Evolutionary conservation across 208 protist genomes (phyloP).

Genomic region (Acanthamoeba rhysodes): DNA sequence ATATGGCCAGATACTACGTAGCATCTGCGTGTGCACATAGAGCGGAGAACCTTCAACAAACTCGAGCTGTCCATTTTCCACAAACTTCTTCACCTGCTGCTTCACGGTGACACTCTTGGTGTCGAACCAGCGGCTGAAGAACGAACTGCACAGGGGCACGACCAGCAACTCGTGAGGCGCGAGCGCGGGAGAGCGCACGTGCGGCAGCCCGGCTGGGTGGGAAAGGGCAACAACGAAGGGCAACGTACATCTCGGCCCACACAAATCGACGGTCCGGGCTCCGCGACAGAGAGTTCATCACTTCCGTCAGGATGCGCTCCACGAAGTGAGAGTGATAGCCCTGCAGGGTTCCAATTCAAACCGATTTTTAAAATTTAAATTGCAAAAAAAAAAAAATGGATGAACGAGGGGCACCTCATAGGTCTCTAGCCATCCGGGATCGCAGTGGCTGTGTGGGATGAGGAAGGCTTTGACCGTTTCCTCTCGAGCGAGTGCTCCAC

Average conservation of each 20-base stretch:
- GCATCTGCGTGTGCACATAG: not conserved
- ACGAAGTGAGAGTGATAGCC: conserved; percentile 79
- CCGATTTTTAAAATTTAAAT: not conserved
- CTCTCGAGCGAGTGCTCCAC: not conserved
- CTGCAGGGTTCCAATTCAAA: conserved; percentile 54
- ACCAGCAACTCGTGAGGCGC: not conserved
- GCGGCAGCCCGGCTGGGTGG: not conserved
- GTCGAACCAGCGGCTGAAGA: conserved; percentile 88
- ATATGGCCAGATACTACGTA: not conserved
- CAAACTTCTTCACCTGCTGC: conserved; percentile 73
- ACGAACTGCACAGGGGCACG: conserved; percentile 79
- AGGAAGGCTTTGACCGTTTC: not conserved
- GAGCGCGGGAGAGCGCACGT: not conserved
- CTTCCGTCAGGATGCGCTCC: conserved; percentile 80
- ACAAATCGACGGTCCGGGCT: conserved; percentile 82
- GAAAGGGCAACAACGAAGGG: too few species aligned
- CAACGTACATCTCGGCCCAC: conserved; percentile 87
- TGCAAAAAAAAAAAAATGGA: not conserved
- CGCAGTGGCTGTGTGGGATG: conserved; percentile 85
- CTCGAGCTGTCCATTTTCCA: conserved; percentile 84
- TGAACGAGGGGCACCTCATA: conserved; percentile 77
- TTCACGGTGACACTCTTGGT: conserved; percentile 4
- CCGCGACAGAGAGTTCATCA: conserved; percentile 76
- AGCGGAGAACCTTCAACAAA: conserved; percentile 83
- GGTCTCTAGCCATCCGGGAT: conserved; percentile 88